Evolutionary conservation across 2,329 filamentous ascomycete species (phyloP), one percentile per base, ranked within the genome.

Genomic region (Dothideomycetidae sp.): DNA sequence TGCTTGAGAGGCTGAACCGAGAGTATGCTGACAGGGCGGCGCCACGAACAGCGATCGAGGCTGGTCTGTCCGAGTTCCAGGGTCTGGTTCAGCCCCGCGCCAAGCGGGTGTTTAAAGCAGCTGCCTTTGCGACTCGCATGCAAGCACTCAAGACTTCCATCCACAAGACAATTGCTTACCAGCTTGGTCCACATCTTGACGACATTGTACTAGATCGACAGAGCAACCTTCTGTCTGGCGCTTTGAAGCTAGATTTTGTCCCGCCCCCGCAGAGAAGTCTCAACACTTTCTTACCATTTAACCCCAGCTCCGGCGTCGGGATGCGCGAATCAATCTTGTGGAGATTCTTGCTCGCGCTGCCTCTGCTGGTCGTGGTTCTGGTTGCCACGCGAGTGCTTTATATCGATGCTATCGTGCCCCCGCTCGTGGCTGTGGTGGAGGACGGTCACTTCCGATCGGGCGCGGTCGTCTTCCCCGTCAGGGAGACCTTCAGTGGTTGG

Each of bases 211-310:
- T 41, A 5, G 36, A 45, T 14, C 30, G 45, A 12, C 36, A 35
- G 13, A 37, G 39, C 3, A 40, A 46, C 10, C 38, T 37, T 3
- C 29, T 45, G 1, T 30, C 47, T 10, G 46, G 44, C 42, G 52
- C 53, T 4, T 48, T 51, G n/a, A 44, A 40, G 14, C 36, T 58
- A 2, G 50, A 57, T 10, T 51, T 39, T 29, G 43, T 58, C 0
- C 50, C 53, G 11, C 36, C 41, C 2, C 55, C 55, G 15, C 36
- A 45, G 14, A 36, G 45, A 14, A 39, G 41, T 5, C 33, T 50
- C 41, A 42, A 21, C 11, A 51, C 48, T 10, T 51, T 44, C 1
- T 53, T 55, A 49, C 45, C 51, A 2, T 54, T 48, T 44, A 52
- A 56, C 21, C 49, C 47, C 5, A 41, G 48, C 12, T 40, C 47